These are phyloP conservation scores for Populus tomentosa DNA, from an alignment of 441 rosid genomes.

Conservation along the genomic window DNA sequence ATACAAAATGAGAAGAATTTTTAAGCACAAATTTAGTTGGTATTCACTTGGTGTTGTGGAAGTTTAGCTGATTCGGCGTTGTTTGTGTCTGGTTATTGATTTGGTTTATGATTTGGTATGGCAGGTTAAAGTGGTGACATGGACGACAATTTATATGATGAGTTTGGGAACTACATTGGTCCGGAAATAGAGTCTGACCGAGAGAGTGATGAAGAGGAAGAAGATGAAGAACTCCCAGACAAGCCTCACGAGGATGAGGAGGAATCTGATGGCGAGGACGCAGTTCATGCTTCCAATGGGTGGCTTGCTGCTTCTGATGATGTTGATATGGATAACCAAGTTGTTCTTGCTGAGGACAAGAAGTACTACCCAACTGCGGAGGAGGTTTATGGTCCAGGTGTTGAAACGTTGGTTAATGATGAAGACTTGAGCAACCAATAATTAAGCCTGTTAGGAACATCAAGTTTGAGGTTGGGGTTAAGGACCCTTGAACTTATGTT, in stretches of 20 bases:
- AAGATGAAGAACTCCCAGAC: constrained; percentile 61
- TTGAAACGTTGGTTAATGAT: constrained; percentile 95
- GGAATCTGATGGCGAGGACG: constrained; percentile 60
- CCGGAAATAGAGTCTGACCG: constrained; percentile 94
- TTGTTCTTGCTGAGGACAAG: constrained; percentile 94
- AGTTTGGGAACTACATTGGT: constrained; percentile 95
- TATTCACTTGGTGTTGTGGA: not conserved
- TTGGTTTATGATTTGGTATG: not conserved
- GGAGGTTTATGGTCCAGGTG: constrained; percentile 94
- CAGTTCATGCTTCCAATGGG: constrained; percentile 49
- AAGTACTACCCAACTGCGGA: constrained; percentile 96
- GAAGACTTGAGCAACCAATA: constrained; percentile 88
- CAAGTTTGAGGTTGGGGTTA: constrained; percentile 85
- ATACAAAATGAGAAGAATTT: not conserved
- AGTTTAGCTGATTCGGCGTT: not conserved
- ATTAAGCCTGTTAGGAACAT: constrained; percentile 75
- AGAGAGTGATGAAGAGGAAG: constrained; percentile 71
- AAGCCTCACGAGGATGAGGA: constrained; percentile 46
- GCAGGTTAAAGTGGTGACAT: constrained; percentile 28
- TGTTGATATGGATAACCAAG: constrained; percentile 85
- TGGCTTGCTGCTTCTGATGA: constrained; percentile 75
- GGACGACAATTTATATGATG: constrained; percentile 96
- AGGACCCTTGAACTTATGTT: constrained; percentile 85
- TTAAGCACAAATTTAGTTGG: not conserved
- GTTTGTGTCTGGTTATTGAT: not conserved